phyloP scores from a whole-genome alignment of 495 filamentous ascomycete genomes.

The Chlorociboria aeruginascens region DNA sequence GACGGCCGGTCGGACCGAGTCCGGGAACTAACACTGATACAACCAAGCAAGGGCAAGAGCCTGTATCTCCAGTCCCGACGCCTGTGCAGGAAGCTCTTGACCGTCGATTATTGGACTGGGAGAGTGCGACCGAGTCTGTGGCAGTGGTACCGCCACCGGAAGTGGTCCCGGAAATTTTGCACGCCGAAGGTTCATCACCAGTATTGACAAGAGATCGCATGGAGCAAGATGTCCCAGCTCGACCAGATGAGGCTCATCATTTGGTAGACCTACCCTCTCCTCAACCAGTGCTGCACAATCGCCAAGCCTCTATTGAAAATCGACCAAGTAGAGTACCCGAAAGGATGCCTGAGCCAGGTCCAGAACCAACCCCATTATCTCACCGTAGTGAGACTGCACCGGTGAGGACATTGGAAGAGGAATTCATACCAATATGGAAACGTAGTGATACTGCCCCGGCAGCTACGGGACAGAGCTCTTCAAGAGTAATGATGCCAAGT shows the following conservation, averaged over 20 bases:
- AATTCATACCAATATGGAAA: conserved; percentile 5
- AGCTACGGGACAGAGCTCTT: neutral
- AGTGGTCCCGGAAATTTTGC: too few species aligned
- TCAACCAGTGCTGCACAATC: neutral
- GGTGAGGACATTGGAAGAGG: neutral
- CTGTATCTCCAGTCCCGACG: conserved; percentile 10
- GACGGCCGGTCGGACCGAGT: conserved; percentile 15
- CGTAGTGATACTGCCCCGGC: conserved; percentile 9
- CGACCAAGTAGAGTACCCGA: too few species aligned
- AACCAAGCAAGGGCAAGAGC: conserved; percentile 10
- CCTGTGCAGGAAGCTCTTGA: neutral
- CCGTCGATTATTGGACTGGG: conserved; percentile 4
- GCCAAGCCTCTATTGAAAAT: neutral
- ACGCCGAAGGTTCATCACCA: neutral
- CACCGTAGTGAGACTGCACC: conserved; percentile 14
- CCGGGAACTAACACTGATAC: conserved; percentile 5
- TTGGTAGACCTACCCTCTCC: conserved; percentile 6
- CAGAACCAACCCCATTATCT: conserved; percentile 4
- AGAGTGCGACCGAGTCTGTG: neutral
- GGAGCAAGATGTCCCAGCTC: conserved; percentile 6
- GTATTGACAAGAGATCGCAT: neutral
- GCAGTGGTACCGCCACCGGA: too few species aligned
- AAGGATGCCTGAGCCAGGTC: neutral
- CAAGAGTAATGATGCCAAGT: conserved; percentile 7
- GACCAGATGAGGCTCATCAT: conserved; percentile 9